These are phyloP conservation scores for Myxozyma sirexii DNA, from an alignment of 805 yeast species.

Conservation along the genomic window DNA sequence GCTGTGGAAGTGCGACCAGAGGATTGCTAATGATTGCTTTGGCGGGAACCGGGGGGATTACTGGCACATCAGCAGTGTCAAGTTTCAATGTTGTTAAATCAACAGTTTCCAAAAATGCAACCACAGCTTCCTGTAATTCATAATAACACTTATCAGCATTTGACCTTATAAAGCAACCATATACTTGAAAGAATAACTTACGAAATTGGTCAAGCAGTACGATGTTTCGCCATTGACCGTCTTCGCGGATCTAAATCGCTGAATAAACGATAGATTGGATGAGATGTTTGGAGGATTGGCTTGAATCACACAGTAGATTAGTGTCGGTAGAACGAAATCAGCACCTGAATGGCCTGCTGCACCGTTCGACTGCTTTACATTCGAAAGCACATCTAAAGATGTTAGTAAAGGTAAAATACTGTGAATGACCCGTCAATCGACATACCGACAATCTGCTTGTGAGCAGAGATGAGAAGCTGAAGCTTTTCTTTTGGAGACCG, in stretches of 20 bases:
- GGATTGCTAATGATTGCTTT: conserved; percentile 4
- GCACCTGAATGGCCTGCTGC: conserved; percentile 39
- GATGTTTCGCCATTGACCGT: conserved; percentile 45
- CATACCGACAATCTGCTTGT: conserved; percentile 43
- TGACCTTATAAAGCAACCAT: not conserved
- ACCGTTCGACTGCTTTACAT: conserved; percentile 23
- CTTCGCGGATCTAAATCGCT: conserved; percentile 45
- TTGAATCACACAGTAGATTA: conserved; percentile 43
- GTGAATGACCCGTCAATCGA: not conserved
- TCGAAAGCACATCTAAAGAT: conserved; percentile 20
- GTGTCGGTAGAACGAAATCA: conserved; percentile 46
- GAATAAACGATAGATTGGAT: conserved; percentile 45
- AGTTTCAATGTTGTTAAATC: conserved; percentile 41
- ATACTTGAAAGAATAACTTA: too few species aligned
- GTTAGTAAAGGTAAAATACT: not conserved
- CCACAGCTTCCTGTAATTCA: conserved; percentile 45
- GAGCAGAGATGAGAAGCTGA: conserved; percentile 42
- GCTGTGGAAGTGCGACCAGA: not conserved
- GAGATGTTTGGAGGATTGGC: conserved; percentile 42
- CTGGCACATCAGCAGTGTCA: conserved; percentile 35
- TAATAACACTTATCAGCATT: not conserved
- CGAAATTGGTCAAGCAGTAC: conserved; percentile 48
- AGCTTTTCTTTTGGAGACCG: conserved; percentile 44
- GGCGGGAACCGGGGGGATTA: conserved; percentile 18
- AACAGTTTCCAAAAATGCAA: conserved; percentile 44